phyloP scores from a whole-genome alignment of 1,284 basidiomycete genomes.

The Cryptococcus jaspeensis region DNA sequence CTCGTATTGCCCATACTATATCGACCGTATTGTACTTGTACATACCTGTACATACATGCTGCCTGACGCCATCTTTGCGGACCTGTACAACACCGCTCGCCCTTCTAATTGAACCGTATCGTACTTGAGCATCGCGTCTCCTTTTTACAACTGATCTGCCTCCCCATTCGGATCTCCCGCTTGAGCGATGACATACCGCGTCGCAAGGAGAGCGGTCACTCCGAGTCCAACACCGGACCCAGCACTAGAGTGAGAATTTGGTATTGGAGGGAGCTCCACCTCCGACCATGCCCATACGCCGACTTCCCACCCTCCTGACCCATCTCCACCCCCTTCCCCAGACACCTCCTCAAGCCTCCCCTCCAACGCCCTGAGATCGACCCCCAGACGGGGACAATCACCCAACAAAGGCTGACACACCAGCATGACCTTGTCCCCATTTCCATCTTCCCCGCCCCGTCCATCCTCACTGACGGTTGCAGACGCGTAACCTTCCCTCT shows the following conservation, averaged over 20 bases:
- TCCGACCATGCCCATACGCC: constrained; percentile 34
- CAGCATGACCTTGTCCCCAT: constrained; percentile 5
- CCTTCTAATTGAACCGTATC: constrained; percentile 1
- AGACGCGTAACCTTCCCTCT: background rate
- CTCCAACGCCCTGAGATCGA: constrained; percentile 25
- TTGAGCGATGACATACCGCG: constrained; percentile 40
- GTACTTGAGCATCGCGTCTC: background rate
- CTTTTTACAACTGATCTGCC: background rate
- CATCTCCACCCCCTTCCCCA: constrained; percentile 1
- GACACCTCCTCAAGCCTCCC: background rate
- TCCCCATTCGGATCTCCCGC: background rate
- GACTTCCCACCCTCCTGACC: constrained; percentile 15
- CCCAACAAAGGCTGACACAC: constrained; percentile 23
- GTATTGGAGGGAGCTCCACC: constrained; percentile 11
- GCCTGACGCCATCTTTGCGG: no score
- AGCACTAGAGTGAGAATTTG: no score
- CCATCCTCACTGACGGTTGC: no score
- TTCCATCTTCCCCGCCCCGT: background rate
- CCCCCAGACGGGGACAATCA: constrained; percentile 30
- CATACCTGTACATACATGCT: no score
- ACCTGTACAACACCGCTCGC: no score
- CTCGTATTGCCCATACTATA: no score
- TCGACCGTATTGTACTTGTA: no score
- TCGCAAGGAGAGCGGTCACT: constrained; percentile 24
- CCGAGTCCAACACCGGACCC: background rate